phyloP scores from a whole-genome alignment of 768 basidiomycete genomes.

The Naganishia vaughanmartiniae region DNA sequence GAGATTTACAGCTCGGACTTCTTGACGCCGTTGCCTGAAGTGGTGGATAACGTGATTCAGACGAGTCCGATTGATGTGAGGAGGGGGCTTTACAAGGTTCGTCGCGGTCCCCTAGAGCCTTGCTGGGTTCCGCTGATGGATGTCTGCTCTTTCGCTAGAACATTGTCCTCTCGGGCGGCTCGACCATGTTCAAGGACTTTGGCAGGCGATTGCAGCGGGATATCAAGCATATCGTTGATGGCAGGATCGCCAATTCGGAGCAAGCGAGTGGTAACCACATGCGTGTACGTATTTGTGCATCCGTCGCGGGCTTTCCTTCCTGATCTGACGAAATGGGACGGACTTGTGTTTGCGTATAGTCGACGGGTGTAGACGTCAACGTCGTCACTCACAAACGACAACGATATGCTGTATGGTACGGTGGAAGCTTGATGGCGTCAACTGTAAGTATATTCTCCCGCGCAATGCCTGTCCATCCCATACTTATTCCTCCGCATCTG shows the following conservation, averaged over 20 bases:
- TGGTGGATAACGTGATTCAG: constrained; percentile 94
- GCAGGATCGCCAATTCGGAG: constrained; percentile 74
- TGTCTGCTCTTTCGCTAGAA: constrained; percentile 62
- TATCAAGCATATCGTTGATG: constrained; percentile 88
- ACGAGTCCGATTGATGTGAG: constrained; percentile 95
- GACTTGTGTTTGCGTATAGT: constrained; percentile 57
- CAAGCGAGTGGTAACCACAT: constrained; percentile 69
- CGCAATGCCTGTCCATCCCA: constrained; percentile 11
- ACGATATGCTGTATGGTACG: constrained; percentile 96
- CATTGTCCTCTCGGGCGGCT: constrained; percentile 93
- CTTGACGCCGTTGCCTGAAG: constrained; percentile 89
- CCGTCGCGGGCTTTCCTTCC: not conserved
- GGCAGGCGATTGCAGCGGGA: constrained; percentile 95
- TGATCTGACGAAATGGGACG: not conserved
- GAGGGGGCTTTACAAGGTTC: constrained; percentile 89
- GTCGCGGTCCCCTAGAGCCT: not conserved
- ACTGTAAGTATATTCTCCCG: constrained; percentile 60
- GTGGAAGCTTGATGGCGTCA: constrained; percentile 89
- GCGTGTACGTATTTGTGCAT: constrained; percentile 59
- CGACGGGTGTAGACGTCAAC: constrained; percentile 94
- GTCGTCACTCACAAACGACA: constrained; percentile 98
- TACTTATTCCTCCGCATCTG: constrained; percentile 2
- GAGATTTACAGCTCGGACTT: constrained; percentile 98
- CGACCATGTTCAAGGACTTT: constrained; percentile 99
- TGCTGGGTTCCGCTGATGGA: not conserved